Conservation (phyloP, 176 grass and related monocot species). For the Leersia perrieri region DNA sequence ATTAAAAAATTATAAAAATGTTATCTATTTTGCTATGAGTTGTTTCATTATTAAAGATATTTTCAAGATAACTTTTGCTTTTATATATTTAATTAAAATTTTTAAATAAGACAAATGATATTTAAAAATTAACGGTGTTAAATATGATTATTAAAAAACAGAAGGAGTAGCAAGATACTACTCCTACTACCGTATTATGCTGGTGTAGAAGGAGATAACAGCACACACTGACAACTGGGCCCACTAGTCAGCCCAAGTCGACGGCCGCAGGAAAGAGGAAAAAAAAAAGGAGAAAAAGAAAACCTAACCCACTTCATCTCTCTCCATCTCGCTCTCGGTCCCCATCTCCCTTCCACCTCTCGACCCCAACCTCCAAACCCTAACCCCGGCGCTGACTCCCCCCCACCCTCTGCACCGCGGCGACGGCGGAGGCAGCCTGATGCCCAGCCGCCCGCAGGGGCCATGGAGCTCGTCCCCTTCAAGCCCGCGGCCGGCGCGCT, state of each 20-base stretch:
- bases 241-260: background rate
- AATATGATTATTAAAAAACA: too few species aligned
- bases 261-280: background rate
- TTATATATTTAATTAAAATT: too few species aligned
- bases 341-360: constrained; percentile 6
- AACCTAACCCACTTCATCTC: background rate
- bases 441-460: constrained; percentile 31
- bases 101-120: too few species aligned
- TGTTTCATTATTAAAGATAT: too few species aligned
- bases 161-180: too few species aligned
- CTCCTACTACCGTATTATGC: too few species aligned
- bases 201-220: too few species aligned
- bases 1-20: too few species aligned
- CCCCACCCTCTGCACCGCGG: too few species aligned
- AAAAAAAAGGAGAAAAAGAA: background rate
- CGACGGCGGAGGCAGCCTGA: constrained; percentile 19
- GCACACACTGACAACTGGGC: background rate
- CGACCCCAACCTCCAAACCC: constrained; percentile 42
- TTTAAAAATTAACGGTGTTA: too few species aligned
- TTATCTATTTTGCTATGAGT: too few species aligned
- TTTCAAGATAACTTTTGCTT: too few species aligned
- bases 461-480: constrained; percentile 69
- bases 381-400: constrained; percentile 16
- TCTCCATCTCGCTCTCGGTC: constrained; percentile 1
- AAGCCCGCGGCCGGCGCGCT: constrained; percentile 44